Base-by-base conservation (phyloP, 179 eudicot genomes). In the Beta lomatogona region DNA sequence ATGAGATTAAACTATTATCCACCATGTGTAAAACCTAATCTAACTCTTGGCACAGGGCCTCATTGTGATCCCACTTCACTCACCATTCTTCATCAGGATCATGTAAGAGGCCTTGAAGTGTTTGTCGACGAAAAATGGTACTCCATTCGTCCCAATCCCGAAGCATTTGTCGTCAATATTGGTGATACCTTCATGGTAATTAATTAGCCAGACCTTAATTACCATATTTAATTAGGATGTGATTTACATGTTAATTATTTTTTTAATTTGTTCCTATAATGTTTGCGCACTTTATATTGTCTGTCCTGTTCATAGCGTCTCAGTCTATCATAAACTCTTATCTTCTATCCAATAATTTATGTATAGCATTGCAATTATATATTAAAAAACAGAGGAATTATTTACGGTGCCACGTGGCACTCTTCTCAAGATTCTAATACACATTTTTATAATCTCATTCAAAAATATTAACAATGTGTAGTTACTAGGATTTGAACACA, bases 161-260 rank as follows among this genome's bases (percentile, higher is more conserved):
- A 83, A 25, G 92, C 95, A 69, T 93, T 94, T 79, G 97, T 94
- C 10, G 91, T 92, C 53, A 94, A 94, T 90, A 88, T 94, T 50
- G 98, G 98, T 11, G 98, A 93, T 88, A 94, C 97, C 61, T 94
- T 94, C 90, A 90, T 91, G 98, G 98, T 94, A 86, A 87, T 81
- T 71, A 69, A 15, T 18, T 31, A 5, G 19, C 14, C 9, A 19
- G 28, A 59, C 41, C 1, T 16, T 25, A 25, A 25, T 25, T 31
- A 44, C 76, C 53, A 31, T 75, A 19, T 36, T 21, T 67, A 25
- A 16, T 69, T 70, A 46, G 21, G 21, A 31, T 19, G 4, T 46
- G 7, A 19, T 28, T 76, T 4, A 3, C 55, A 25, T 71, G 4
- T 22, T 57, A 3, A 18, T 31, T 64, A 58, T 48, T 6, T 15